Conservation (phyloP, 73 alveolate genomes). For the Paraurostyla sp. region DNA sequence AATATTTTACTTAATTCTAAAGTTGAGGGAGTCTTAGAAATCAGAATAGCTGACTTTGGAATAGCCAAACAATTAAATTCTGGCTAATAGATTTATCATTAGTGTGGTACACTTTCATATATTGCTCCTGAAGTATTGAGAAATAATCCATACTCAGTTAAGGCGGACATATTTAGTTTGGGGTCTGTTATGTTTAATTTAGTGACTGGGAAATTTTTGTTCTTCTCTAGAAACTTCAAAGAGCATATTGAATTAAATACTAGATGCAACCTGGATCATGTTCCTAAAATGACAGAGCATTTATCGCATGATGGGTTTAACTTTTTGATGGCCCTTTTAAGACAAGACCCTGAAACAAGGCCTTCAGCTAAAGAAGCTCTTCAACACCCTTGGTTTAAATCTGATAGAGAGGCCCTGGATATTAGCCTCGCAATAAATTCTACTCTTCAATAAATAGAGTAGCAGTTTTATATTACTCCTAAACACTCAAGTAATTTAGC, state of each 20-base stretch:
- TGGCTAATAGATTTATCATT: not conserved
- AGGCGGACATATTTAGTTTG: conserved; percentile 37
- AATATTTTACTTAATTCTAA: not conserved
- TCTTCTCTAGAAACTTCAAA: not conserved
- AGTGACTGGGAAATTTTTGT: conserved; percentile 24
- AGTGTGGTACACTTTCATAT: conserved; percentile 78
- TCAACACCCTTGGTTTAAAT: conserved; percentile 36
- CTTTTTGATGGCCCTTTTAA: not conserved
- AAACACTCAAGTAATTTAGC: too few species aligned
- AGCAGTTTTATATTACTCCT: too few species aligned
- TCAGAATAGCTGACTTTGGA: conserved; percentile 83
- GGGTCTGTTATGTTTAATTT: conserved; percentile 48
- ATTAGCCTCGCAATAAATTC: too few species aligned
- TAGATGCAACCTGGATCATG: conserved; percentile 11
- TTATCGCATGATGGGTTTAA: not conserved
- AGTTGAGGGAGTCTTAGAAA: not conserved
- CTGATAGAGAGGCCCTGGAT: too few species aligned
- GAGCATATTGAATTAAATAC: not conserved
- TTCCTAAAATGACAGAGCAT: not conserved
- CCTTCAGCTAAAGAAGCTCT: conserved; percentile 30
- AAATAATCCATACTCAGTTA: conserved; percentile 10
- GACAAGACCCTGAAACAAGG: conserved; percentile 15
- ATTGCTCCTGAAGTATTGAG: conserved; percentile 74
- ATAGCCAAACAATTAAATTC: conserved; percentile 45
- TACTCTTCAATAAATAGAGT: too few species aligned